Evolutionary conservation across 1,284 basidiomycete species (phyloP).

Genomic region (Gomphus sp.): DNA sequence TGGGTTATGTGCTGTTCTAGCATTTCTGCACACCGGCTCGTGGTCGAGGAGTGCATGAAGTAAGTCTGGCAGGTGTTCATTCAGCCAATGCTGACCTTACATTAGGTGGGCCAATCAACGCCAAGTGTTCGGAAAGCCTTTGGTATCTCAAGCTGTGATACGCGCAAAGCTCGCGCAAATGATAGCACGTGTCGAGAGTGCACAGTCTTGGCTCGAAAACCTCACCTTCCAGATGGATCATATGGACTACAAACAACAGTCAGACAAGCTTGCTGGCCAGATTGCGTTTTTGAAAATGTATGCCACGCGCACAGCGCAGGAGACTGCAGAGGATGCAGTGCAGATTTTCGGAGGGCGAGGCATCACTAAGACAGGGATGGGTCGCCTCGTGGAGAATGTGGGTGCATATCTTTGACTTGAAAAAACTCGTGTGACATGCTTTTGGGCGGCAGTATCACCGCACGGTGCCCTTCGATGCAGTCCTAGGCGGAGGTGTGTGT

Average conservation of each 20-base stretch:
- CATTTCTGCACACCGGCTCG: constrained; percentile 59
- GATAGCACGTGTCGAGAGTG: constrained; percentile 77
- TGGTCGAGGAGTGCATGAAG: constrained; percentile 68
- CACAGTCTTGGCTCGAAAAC: constrained; percentile 85
- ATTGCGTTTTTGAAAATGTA: constrained; percentile 70
- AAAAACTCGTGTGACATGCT: constrained; percentile 1
- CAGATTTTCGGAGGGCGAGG: constrained; percentile 58
- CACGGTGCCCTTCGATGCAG: constrained; percentile 31
- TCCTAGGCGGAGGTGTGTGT: constrained; percentile 37
- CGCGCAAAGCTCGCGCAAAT: constrained; percentile 78
- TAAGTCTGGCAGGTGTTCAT: constrained; percentile 23
- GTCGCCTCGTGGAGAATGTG: constrained; percentile 53
- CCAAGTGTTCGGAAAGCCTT: constrained; percentile 80
- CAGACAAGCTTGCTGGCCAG: constrained; percentile 50
- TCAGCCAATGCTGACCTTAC: constrained; percentile 1
- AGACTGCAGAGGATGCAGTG: constrained; percentile 63
- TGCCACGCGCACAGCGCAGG: constrained; percentile 56
- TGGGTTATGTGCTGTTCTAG: constrained; percentile 71
- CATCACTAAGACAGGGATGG: constrained; percentile 56
- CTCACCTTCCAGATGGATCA: constrained; percentile 89
- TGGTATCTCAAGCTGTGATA: constrained; percentile 77
- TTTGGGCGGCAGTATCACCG: constrained; percentile 25
- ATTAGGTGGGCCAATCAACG: constrained; percentile 66
- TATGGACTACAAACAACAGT: constrained; percentile 12
- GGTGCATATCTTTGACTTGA: constrained; percentile 15